Percentiles rank a stretch among this genome's conserved stretches.
Evolutionary conservation across 441 rosid species (phyloP).

Genomic region (Corymbia calophylla): DNA sequence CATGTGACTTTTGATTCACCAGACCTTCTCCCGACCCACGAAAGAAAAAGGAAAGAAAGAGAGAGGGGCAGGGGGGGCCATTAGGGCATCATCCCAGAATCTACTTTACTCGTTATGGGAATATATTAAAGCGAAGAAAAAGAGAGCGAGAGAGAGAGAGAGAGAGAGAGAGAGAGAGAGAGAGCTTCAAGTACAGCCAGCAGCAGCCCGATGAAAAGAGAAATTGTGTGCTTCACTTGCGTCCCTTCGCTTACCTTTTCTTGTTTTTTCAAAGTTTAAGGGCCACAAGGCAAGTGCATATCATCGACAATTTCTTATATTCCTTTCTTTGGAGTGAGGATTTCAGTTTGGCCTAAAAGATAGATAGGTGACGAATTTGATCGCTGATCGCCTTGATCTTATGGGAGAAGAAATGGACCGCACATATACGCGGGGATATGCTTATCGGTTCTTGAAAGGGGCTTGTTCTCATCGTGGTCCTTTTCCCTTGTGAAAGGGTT

Average conservation of each 20-base stretch:
- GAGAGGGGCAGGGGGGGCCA: conserved; percentile 12
- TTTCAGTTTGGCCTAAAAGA: not conserved
- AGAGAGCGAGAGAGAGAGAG: no score
- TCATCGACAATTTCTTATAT: conserved; percentile 31
- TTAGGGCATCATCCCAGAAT: conserved; percentile 72
- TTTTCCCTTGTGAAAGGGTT: not conserved
- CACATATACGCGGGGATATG: not conserved
- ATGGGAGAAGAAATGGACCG: not conserved
- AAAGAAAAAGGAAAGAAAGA: not conserved
- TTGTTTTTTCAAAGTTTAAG: conserved; percentile 68
- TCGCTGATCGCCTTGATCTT: not conserved
- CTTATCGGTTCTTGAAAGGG: not conserved
- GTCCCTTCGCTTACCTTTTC: conserved; percentile 32
- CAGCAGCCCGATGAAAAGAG: conserved; percentile 37
- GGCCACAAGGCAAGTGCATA: conserved; percentile 39
- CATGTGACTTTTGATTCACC: conserved; percentile 58
- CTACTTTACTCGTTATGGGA: conserved; percentile 58
- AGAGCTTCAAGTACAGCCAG: conserved; percentile 44
- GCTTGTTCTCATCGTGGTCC: not conserved
- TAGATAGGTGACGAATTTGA: not conserved
- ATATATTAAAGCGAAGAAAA: conserved; percentile 45
- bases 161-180: not conserved
- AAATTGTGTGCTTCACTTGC: conserved; percentile 35
- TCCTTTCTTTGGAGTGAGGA: conserved; percentile 42
- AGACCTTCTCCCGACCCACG: conserved; percentile 42